phyloP scores from a whole-genome alignment of 768 basidiomycete species.

The Agrocybe chaxingu region DNA sequence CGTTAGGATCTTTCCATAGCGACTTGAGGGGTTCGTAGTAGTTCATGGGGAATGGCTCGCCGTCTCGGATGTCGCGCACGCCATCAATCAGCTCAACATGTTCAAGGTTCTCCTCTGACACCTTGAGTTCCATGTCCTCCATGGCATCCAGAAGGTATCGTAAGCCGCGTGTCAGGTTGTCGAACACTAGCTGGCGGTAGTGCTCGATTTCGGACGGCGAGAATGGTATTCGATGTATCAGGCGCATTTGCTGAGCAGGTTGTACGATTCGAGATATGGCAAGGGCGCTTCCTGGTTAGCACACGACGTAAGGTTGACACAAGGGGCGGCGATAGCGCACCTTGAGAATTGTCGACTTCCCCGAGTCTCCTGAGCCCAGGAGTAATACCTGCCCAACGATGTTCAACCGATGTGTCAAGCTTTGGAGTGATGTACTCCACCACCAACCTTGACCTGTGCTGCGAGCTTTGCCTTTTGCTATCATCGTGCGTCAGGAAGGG shows the following conservation, averaged over 20 bases:
- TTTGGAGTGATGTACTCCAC: not conserved
- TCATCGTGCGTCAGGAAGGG: conserved; percentile 1
- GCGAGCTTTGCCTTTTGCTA: conserved; percentile 76
- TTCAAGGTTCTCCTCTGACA: conserved; percentile 56
- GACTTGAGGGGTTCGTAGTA: conserved; percentile 65
- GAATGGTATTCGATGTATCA: conserved; percentile 90
- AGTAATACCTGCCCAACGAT: conserved; percentile 62
- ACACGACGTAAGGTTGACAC: not conserved
- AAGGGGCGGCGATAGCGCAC: conserved; percentile 30
- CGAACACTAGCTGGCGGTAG: conserved; percentile 90
- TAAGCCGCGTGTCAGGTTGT: conserved; percentile 87
- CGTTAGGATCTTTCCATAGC: conserved; percentile 76
- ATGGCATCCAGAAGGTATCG: conserved; percentile 81
- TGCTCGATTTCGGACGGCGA: conserved; percentile 78
- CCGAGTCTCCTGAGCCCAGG: conserved; percentile 90
- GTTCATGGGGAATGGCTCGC: conserved; percentile 70
- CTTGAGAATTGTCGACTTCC: conserved; percentile 91
- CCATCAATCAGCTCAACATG: conserved; percentile 64
- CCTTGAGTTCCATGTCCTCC: conserved; percentile 82
- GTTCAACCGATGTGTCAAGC: conserved; percentile 1
- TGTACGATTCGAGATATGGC: conserved; percentile 1
- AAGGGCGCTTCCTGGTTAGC: not conserved
- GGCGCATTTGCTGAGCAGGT: conserved; percentile 81
- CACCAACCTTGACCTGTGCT: conserved; percentile 69
- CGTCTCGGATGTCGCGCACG: conserved; percentile 70